phyloP scores from a whole-genome alignment of 768 basidiomycete species.

The Tremella yokohamensis region DNA sequence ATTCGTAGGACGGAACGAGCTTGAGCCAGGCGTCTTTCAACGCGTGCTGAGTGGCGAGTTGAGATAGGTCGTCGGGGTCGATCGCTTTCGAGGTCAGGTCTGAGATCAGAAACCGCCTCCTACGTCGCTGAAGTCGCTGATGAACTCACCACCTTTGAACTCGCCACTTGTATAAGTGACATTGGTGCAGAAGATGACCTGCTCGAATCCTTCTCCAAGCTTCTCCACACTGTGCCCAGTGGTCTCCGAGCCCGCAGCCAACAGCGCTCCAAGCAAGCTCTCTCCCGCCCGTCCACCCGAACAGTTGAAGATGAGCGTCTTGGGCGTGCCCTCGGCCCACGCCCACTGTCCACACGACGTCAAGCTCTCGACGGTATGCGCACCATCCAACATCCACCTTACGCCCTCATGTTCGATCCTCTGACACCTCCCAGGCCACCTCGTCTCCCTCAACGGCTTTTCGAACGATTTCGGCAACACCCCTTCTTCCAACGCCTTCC shows the following conservation, averaged over 20 bases:
- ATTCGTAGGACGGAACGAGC: slow-evolving; percentile 63
- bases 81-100: slow-evolving; percentile 74
- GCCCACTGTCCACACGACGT: slow-evolving; percentile 87
- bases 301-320: slow-evolving; percentile 86
- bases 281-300: slow-evolving; percentile 81
- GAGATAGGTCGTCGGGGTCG: slow-evolving; percentile 60
- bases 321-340: slow-evolving; percentile 56
- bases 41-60: slow-evolving; percentile 70
- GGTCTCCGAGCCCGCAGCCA: slow-evolving; percentile 55
- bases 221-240: slow-evolving; percentile 19
- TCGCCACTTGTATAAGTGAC: slow-evolving; percentile 85
- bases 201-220: slow-evolving; percentile 58
- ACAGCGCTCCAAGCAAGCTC: slow-evolving; percentile 63
- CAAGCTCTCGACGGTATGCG: slow-evolving; percentile 89
- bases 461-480: slow-evolving; percentile 59
- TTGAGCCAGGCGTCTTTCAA: slow-evolving; percentile 70
- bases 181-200: slow-evolving; percentile 92
- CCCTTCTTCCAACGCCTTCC: slow-evolving; percentile 33
- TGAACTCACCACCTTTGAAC: slow-evolving; percentile 76
- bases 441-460: slow-evolving; percentile 63
- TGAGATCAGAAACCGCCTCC: slow-evolving; percentile 46
- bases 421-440: slow-evolving; percentile 96
- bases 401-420: slow-evolving; percentile 57
- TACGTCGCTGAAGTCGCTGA: not conserved
- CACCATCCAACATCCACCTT: slow-evolving; percentile 92